Evolutionary conservation across 768 basidiomycete genomes (phyloP), one percentile per base, ranked within the genome.

Genomic region (Suillus clintonianus): DNA sequence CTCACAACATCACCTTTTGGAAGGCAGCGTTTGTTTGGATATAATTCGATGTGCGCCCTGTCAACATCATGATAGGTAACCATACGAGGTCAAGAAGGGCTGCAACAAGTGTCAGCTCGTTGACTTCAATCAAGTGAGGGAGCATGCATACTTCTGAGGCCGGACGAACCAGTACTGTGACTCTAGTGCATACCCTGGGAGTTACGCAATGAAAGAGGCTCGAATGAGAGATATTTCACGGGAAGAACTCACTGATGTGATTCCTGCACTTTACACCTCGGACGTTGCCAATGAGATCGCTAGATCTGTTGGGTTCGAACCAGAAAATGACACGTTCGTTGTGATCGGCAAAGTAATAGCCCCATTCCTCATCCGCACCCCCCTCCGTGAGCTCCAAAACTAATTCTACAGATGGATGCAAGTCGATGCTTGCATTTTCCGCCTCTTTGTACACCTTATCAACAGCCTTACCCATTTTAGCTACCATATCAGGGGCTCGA

Each of bases 161-260:
- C 19, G 19, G 7, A 53, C 51, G 51, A 53, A 53, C 51, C 51
- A 53, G 51, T 53, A 53, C 19, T 53, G 51, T n/a, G 51, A 53
- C n/a, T 53, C 51, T 53, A 53, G 10, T n/a, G 51, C 34, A n/a
- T 53, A 53, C 30, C 51, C 51, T 53, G 6, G 19, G 32, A 32
- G 19, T 8, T 11, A 5, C 11, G 19, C 19, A n/a, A 34, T 32
- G 30, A n/a, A 53, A 53, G 19, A 13, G 34, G 51, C 19, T 32
- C 19, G 11, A 34, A n/a, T 32, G 32, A 19, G 19, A 19, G 5
- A n/a, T n/a, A n/a, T 11, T 34, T 7, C 19, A 6, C 32, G 30
- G 19, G 19, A 32, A 51, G 5, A 32, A 53, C 51, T 53, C 51
- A 53, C 51, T 53, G 32, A 53, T 34, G 30, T 53, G 51, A 34